Evolutionary conservation across 441 rosid species (phyloP).

Genomic region (Populus trichocarpa): DNA sequence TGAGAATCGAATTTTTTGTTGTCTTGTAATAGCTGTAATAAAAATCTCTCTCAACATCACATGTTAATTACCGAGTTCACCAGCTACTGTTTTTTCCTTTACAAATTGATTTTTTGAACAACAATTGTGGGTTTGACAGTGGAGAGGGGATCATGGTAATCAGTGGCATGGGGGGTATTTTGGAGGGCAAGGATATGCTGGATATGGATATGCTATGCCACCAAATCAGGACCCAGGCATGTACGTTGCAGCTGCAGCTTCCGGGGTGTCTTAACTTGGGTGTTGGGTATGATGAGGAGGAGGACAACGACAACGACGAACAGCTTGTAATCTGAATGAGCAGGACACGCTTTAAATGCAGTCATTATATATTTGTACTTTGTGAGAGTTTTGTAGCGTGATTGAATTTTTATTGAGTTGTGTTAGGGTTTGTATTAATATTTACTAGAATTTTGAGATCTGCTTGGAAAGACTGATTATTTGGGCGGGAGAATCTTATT

Average conservation of each 20-base stretch:
- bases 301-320: too few species aligned
- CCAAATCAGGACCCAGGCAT: conserved; percentile 43
- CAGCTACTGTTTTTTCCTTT: background rate
- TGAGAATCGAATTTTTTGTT: background rate
- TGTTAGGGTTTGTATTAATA: conserved; percentile 27
- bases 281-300: too few species aligned
- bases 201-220: conserved; percentile 50
- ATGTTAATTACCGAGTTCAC: background rate
- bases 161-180: conserved; percentile 76
- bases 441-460: conserved; percentile 14
- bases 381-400: conserved; percentile 39
- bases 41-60: background rate
- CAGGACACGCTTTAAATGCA: conserved; percentile 9
- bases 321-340: conserved; percentile 20
- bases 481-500: conserved; percentile 9
- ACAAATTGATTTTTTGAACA: background rate
- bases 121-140: conserved; percentile 25
- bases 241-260: conserved; percentile 15
- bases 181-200: conserved; percentile 60
- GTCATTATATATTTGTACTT: conserved; percentile 18
- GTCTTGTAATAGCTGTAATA: background rate
- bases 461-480: conserved; percentile 15
- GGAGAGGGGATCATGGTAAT: conserved; percentile 49
- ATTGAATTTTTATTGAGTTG: conserved; percentile 25
- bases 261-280: conserved; percentile 42